Evolutionary conservation across 805 yeast species (phyloP), one percentile per base, ranked within the genome.

Genomic region (Cyberlindnera nakhonratchasimensis): DNA sequence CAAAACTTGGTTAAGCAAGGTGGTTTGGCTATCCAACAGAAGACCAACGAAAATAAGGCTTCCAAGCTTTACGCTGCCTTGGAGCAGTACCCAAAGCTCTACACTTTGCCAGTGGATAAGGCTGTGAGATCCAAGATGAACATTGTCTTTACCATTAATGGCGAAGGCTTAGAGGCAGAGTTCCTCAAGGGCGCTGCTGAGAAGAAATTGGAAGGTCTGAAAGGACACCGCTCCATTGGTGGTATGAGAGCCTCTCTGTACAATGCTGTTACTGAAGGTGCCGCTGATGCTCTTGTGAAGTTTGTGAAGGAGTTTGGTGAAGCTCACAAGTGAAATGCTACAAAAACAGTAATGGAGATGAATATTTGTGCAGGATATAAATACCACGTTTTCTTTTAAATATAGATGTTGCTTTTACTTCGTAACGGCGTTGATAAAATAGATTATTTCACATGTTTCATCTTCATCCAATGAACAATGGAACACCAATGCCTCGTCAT

Each of bases 221-320:
- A 89, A 66, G 98, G 99, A 31, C 98, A 91, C 66, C 79, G 98
- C 63, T 87, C 96, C 4, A 98, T 91, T 33, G 98, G 98, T 39
- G 99, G 99, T 23, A 84, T 93, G 66, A 82, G 99, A 65, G 90
- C 95, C 13, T 89, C 97, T 12, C 69, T 89, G 41, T 90, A 91
- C 65, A 91, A 93, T 58, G 96, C 98, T 13, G 75, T 93, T 39
- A 63, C 80, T 5, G 46, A 43, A 20, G 18, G 12, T n/a, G 45
- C 50, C 14, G 44, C 48, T 6, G 46, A 48, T 32, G 32, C 36
- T 4, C 42, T 46, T 31, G 46, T 43, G 13, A 37, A 18, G 13
- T 36, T 37, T 18, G 48, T 48, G 16, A 37, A 29, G 29, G 47
- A 45, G 42, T 45, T 48, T 34, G 52, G 47, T 23, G 66, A 77